Evolutionary conservation across 345 rosid genomes (phyloP), one percentile per base, ranked within the genome.

Genomic region (Melastoma malabathricum): DNA sequence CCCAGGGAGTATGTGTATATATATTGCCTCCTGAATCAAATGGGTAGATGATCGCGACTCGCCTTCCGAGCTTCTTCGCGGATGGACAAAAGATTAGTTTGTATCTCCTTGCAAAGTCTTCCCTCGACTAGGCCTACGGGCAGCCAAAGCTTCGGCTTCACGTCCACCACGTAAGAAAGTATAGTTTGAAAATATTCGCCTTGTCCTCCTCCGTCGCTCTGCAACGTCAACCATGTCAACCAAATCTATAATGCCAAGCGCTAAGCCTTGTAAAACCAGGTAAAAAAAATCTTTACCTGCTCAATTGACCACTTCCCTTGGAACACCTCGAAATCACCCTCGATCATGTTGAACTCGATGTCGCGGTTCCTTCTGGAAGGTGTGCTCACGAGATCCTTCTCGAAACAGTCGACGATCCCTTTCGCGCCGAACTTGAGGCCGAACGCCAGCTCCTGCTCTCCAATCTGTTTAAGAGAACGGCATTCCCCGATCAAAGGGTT

Each of bases 301-400:
- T 86, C 87, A 45, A 90, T 77, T 3, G 83, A 78, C 98, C 98
- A 90, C 55, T 79, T 86, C 50, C 98, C 98, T 82, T 86, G 78
- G 56, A 81, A 86, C 18, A 75, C 55, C 27, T 82, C 86, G 56
- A 90, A 90, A 70, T 86, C 98, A 13, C 98, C 98, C 65, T 90
- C 94, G 13, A 73, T 71, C 98, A 90, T 86, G 65, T 80, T 82
- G 57, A 86, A 90, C 9, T 80, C 94, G 65, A 90, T 90, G 18
- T 86, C 96, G 10, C 96, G 95, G 47, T 71, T 84, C 25, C 50
- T 68, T 3, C 89, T 75, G 6, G 51, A 29, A 18, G 81, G 70
- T n/a, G 73, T 56, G 59, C 44, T 71, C 79, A 82, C 81, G 31
- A 86, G 71, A 43, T 92, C 93, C 53, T 66, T 82, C 82, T 92